Conservation (phyloP, 1,284 basidiomycete species). For the Vanrija humicola region DNA sequence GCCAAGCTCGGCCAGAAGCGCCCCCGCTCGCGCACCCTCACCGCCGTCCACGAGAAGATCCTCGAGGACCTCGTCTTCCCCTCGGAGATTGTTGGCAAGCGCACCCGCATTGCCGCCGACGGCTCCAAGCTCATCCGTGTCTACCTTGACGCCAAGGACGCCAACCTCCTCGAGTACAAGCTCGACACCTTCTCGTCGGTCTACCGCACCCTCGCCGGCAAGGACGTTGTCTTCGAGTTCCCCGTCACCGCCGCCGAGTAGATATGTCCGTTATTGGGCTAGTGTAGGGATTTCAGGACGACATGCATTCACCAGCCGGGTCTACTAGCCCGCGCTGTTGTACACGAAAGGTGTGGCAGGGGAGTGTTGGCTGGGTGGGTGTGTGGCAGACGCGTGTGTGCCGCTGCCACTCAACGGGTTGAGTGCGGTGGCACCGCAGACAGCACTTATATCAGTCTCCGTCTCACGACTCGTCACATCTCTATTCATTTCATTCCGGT, state of each 20-base stretch:
- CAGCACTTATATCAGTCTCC: no score
- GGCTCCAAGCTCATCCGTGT: conserved; percentile 92
- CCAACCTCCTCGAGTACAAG: conserved; percentile 99
- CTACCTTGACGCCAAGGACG: conserved; percentile 98
- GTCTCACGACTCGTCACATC: no score
- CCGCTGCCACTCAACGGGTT: no score
- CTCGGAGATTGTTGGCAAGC: conserved; percentile 97
- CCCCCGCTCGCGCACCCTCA: conserved; percentile 94
- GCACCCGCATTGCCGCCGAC: conserved; percentile 84
- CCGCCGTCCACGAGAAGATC: conserved; percentile 95
- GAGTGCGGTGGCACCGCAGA: no score
- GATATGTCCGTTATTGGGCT: conserved; percentile 16
- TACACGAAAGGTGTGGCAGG: neutral
- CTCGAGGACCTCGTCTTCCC: conserved; percentile 99
- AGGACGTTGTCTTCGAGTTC: conserved; percentile 51
- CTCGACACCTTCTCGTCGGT: conserved; percentile 52
- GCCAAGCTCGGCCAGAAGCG: conserved; percentile 80
- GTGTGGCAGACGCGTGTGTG: no score
- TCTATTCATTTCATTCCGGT: no score
- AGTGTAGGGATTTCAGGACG: conserved; percentile 22
- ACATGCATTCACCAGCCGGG: conserved; percentile 31
- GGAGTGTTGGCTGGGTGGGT: neutral
- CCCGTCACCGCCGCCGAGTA: conserved; percentile 43
- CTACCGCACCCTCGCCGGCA: conserved; percentile 49
- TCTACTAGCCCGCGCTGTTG: conserved; percentile 13